These are phyloP conservation scores for Basipetospora chlamydospora DNA, from an alignment of 2,329 filamentous ascomycete species.

Conservation along the genomic window DNA sequence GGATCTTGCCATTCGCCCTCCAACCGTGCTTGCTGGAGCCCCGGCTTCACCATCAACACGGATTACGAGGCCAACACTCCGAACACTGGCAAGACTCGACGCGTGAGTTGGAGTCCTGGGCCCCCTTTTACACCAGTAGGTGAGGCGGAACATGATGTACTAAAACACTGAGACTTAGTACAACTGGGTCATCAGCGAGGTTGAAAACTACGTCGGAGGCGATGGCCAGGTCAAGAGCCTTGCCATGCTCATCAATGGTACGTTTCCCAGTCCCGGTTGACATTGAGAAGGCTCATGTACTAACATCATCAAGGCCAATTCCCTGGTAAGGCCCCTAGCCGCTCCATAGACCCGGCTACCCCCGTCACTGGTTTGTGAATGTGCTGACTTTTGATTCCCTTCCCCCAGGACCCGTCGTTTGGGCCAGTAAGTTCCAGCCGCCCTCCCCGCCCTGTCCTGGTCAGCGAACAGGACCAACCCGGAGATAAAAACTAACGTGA, in stretches of 20 bases:
- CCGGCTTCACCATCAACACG: slow-evolving; percentile 17
- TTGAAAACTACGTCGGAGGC: slow-evolving; percentile 6
- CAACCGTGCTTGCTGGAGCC: slow-evolving; percentile 12
- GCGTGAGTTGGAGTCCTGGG: slow-evolving; percentile 2
- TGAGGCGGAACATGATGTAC: not conserved
- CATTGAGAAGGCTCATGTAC: not conserved
- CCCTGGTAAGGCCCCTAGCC: slow-evolving; percentile 7
- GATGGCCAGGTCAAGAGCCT: slow-evolving; percentile 11
- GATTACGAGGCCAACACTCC: slow-evolving; percentile 17
- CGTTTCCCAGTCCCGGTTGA: not conserved
- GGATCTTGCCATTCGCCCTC: slow-evolving; percentile 12
- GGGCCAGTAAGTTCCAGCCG: no score
- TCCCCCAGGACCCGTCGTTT: no score
- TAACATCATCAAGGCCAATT: slow-evolving; percentile 6
- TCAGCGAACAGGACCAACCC: no score
- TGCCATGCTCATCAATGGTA: slow-evolving; percentile 13
- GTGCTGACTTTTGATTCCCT: not conserved
- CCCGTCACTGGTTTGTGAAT: not conserved
- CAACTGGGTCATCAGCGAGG: slow-evolving; percentile 9
- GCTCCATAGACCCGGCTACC: no score
- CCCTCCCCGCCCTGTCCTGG: no score
- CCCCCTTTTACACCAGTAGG: not conserved
- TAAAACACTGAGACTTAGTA: slow-evolving; percentile 7
- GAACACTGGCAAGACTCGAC: slow-evolving; percentile 12
- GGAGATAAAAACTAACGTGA: slow-evolving; percentile 12